Evolutionary conservation across 768 basidiomycete genomes (phyloP), one percentile per base, ranked within the genome.

Genomic region (Gymnopilus dilepis): DNA sequence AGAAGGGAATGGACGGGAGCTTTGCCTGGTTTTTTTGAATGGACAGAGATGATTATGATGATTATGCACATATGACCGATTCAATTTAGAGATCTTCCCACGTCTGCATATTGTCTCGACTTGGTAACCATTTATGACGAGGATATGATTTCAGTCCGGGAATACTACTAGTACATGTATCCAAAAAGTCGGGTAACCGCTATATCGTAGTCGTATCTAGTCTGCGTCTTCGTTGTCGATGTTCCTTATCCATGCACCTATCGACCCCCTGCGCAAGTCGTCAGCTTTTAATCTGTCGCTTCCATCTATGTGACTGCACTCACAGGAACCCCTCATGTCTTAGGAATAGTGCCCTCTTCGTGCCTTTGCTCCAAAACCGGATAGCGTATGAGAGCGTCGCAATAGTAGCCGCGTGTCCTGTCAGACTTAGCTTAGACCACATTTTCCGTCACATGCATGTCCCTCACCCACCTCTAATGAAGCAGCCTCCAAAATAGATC

Each of bases 401-500:
- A 70, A 99, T 96, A 30, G 97, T 99, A 33, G 96, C 93, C 45
- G 97, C 91, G 72, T 99, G 97, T 17, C 97, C 95, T 97, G 73
- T 24, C 62, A 59, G 59, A 54, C 59, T 17, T 42, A 64, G 30
- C 66, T 67, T 40, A 66, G 60, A 50, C 11, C 47, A 45, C 30
- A 51, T 30, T 47, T 59, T 34, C 41, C 33, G 42, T 30, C 31
- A 37, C 21, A 15, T 38, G 31, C 50, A 55, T 33, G 38, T 37
- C 7, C 31, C 41, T 21, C 48, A 52, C 86, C 59, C 67, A 94
- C 94, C 97, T 82, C 97, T 85, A 75, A 99, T 99, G 78, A 98
- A 99, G 76, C 94, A 98, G 2, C 97, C 97, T 24, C 97, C 96
- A 82, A 99, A 99, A 80, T 98, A 99, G 66, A 99, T 99, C 72